Conservation (phyloP, 768 basidiomycete genomes). For the Podaxis mareebaensis region DNA sequence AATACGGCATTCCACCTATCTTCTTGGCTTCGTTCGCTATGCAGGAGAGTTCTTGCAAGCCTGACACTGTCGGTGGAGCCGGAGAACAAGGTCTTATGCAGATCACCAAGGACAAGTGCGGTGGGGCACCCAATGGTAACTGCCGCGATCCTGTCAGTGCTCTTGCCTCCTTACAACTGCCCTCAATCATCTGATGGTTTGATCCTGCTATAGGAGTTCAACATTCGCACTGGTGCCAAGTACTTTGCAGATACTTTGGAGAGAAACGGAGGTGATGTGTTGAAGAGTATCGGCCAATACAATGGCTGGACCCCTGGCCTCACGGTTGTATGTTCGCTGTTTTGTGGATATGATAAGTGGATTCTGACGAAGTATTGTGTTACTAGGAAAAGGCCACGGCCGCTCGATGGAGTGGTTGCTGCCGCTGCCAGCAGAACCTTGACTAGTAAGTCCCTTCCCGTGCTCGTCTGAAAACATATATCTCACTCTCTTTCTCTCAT, state of each 20-base stretch:
- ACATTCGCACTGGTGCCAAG: slow-evolving; percentile 64
- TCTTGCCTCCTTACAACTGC: slow-evolving; percentile 10
- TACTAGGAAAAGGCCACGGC: slow-evolving; percentile 55
- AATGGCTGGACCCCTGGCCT: slow-evolving; percentile 69
- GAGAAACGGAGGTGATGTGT: slow-evolving; percentile 50
- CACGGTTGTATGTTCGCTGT: slow-evolving; percentile 48
- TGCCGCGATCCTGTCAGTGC: slow-evolving; percentile 46
- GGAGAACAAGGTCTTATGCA: slow-evolving; percentile 92
- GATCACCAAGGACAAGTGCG: slow-evolving; percentile 77
- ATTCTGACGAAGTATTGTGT: slow-evolving; percentile 12
- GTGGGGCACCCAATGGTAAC: slow-evolving; percentile 47
- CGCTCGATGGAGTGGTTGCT: slow-evolving; percentile 54
- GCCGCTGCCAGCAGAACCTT: slow-evolving; percentile 78
- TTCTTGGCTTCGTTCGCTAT: slow-evolving; percentile 85
- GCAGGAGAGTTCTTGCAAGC: slow-evolving; percentile 80
- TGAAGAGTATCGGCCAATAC: slow-evolving; percentile 67
- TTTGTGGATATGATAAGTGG: neutral
- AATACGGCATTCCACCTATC: slow-evolving; percentile 63
- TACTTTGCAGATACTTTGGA: slow-evolving; percentile 58
- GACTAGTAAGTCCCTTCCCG: slow-evolving; percentile 64
- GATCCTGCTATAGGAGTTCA: slow-evolving; percentile 54
- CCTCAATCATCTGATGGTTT: neutral
- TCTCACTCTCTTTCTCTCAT: slow-evolving; percentile 8
- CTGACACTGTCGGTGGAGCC: slow-evolving; percentile 63
- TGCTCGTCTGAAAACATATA: neutral